Conservation (phyloP, 768 basidiomycete species). For the Russula brevipes region DNA sequence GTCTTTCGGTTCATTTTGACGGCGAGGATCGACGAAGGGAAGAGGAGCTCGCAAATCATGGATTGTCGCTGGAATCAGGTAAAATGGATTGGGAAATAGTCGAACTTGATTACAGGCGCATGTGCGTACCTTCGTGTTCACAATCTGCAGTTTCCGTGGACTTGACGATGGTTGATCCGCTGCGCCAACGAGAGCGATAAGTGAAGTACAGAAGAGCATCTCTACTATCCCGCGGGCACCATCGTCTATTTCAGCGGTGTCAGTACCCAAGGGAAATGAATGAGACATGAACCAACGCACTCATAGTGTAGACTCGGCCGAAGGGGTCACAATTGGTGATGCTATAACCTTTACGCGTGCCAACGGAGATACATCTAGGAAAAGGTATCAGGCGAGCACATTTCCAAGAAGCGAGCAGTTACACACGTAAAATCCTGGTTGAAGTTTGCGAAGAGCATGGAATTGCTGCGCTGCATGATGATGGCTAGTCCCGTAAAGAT, state of each 20-base stretch:
- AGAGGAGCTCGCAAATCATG: conserved; percentile 97
- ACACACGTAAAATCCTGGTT: conserved; percentile 95
- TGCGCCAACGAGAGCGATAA: conserved; percentile 94
- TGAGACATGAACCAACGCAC: conserved; percentile 46
- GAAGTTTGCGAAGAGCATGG: conserved; percentile 86
- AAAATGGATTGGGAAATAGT: not conserved
- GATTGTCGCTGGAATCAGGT: conserved; percentile 58
- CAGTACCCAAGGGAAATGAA: not conserved
- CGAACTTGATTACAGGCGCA: too few species aligned
- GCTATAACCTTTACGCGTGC: conserved; percentile 91
- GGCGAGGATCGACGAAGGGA: conserved; percentile 93
- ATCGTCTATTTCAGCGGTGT: conserved; percentile 51
- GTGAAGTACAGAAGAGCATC: conserved; percentile 98
- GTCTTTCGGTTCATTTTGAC: conserved; percentile 98
- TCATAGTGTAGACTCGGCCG: conserved; percentile 91
- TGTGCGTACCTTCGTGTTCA: conserved; percentile 86
- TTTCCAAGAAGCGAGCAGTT: not conserved
- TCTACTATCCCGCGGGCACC: conserved; percentile 95
- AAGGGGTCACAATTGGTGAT: conserved; percentile 99
- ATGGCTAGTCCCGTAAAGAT: not conserved
- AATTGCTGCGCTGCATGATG: conserved; percentile 31
- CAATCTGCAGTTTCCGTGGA: conserved; percentile 92
- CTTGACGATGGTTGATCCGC: conserved; percentile 88
- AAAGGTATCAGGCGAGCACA: conserved; percentile 8
- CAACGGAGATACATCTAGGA: conserved; percentile 81